Evolutionary conservation across 2,329 filamentous ascomycete species (phyloP), one percentile per base, ranked within the genome.

Genomic region (Didymella exigua): DNA sequence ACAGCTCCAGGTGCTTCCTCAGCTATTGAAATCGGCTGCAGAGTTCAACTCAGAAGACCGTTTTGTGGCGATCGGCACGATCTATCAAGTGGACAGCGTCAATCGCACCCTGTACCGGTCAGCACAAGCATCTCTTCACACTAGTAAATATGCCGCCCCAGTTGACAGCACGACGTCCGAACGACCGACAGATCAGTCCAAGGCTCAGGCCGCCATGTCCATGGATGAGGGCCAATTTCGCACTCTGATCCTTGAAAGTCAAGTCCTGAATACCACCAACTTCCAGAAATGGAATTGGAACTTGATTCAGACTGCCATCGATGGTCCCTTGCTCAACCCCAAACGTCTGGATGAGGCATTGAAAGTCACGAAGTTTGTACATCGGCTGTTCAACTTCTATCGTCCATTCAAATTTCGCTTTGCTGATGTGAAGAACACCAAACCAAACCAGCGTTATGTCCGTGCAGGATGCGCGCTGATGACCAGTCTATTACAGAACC

Each of bases 211-310:
- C 42, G 84, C 81, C 46, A 81, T 84, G 48, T 78, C 82, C 23
- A 84, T 89, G 77, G 86, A 89, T 60, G 86, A 88, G 65, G 81
- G 81, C 1, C 81, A 83, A 49, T 89, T 89, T 63, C 80, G 86
- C 36, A 81, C 81, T 49, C 77, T 85, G 24, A 82, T 89, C 69
- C 73, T 92, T 16, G 90, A 98, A 57, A 95, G 91, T 4, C 87
- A 91, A 49, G 91, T 99, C 2, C 79, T 98, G 40, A 90, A 89
- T 59, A 95, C 90, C 56, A 91, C 91, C 58, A 97, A 96, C 65
- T 96, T 90, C 68, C 82, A 86, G 33, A 99, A 99, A 73, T 99
- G 95, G 95, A 93, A 96, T 71, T 99, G 96, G 95, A 91, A 96
- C 58, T 81, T 96, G 31, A 92, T 99, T 36, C 84, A 93, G 54